These are phyloP conservation scores for sunflower (Helianthus annuus) DNA, from an alignment of 129 eudicot genomes.

Conservation along the genomic window HanXRQr2.0-SUNRISE NC_035434.2:162051845-162052344, in stretches of 20 bases:
- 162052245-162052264: neutral
- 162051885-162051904: neutral
- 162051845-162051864: neutral
- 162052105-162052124: constrained; percentile 20
- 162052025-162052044: neutral
- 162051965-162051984: neutral
- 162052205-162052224: constrained; percentile 64
- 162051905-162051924: neutral
- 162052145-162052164: constrained; percentile 3
- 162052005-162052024: no score
- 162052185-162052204: constrained; percentile 60
- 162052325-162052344: no score
- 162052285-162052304: neutral
- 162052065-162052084: no score
- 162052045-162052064: neutral
- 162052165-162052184: constrained; percentile 69
- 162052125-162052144: constrained; percentile 2
- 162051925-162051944: neutral
- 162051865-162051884: neutral
- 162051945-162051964: constrained; percentile 1
- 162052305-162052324: no score
- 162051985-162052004: no score
- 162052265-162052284: neutral
- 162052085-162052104: neutral
- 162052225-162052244: constrained; percentile 69